Conservation (phyloP, 805 yeast species). For the Torulaspora maleeae region DNA sequence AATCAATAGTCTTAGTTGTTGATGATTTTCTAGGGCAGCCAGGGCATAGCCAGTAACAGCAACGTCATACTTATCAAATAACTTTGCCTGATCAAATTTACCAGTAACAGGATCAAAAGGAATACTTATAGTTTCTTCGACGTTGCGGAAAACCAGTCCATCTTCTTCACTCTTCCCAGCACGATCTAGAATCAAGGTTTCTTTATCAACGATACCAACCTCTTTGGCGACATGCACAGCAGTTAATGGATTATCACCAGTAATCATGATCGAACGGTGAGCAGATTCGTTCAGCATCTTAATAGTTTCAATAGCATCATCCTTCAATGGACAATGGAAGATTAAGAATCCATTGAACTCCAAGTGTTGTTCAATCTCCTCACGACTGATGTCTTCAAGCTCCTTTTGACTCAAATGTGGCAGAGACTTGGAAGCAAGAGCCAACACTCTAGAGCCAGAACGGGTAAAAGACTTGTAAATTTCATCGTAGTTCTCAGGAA, state of each 20-base stretch:
- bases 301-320: slow-evolving; percentile 86
- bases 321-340: slow-evolving; percentile 95
- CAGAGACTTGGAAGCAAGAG: slow-evolving; percentile 80
- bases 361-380: slow-evolving; percentile 68
- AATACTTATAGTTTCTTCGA: slow-evolving; percentile 65
- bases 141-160: slow-evolving; percentile 77
- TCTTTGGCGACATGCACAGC: slow-evolving; percentile 97
- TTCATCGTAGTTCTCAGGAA: slow-evolving; percentile 79
- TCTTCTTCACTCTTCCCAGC: slow-evolving; percentile 55
- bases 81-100: slow-evolving; percentile 33
- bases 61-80: slow-evolving; percentile 70
- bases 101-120: slow-evolving; percentile 58
- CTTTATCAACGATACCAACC: slow-evolving; percentile 80
- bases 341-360: slow-evolving; percentile 88
- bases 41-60: slow-evolving; percentile 94
- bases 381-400: slow-evolving; percentile 62
- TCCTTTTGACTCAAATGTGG: slow-evolving; percentile 47
- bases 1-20: slow-evolving; percentile 66
- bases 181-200: slow-evolving; percentile 78
- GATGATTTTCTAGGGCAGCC: slow-evolving; percentile 56
- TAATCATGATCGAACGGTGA: slow-evolving; percentile 95
- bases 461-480: slow-evolving; percentile 87
- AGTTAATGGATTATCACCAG: slow-evolving; percentile 97
- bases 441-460: slow-evolving; percentile 93
- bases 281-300: slow-evolving; percentile 90